phyloP scores from a whole-genome alignment of 768 basidiomycete genomes.

The Pisolithus sp. region DNA sequence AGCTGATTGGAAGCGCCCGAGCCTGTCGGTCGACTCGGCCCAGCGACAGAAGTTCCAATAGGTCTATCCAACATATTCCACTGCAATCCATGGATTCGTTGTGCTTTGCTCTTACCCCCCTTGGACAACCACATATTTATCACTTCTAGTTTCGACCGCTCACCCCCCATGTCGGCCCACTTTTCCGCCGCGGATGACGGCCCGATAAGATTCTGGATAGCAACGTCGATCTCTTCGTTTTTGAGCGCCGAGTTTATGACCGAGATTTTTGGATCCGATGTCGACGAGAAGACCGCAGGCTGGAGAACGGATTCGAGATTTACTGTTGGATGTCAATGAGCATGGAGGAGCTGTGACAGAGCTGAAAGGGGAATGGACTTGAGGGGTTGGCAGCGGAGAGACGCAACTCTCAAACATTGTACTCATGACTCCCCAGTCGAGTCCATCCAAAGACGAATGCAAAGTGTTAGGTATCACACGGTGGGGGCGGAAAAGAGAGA shows the following conservation, averaged over 20 bases:
- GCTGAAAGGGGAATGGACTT: slow-evolving; percentile 1
- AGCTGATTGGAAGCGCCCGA: background rate
- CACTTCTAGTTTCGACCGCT: slow-evolving; percentile 37
- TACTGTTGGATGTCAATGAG: slow-evolving; percentile 10
- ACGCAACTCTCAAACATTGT: slow-evolving; percentile 62
- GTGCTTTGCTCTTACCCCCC: slow-evolving; percentile 29
- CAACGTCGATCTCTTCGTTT: slow-evolving; percentile 38
- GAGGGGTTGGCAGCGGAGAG: slow-evolving; percentile 4
- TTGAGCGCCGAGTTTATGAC: slow-evolving; percentile 3
- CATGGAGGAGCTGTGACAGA: slow-evolving; percentile 21
- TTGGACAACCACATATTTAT: slow-evolving; percentile 40
- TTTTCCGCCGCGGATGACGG: slow-evolving; percentile 41
- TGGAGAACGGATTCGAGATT: slow-evolving; percentile 13
- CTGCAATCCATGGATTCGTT: slow-evolving; percentile 22
- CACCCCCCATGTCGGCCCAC: slow-evolving; percentile 50
- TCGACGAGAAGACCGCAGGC: slow-evolving; percentile 12
- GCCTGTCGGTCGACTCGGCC: background rate
- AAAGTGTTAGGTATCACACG: slow-evolving; percentile 78
- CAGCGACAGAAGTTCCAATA: background rate
- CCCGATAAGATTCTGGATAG: slow-evolving; percentile 63
- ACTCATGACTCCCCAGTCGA: slow-evolving; percentile 73
- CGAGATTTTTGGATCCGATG: background rate
- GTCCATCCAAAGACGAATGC: slow-evolving; percentile 39
- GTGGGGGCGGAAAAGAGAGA: slow-evolving; percentile 73
- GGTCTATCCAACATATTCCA: slow-evolving; percentile 5